Evolutionary conservation across 805 yeast genomes (phyloP).

Genomic region (Hermanozyma aechmeae): DNA sequence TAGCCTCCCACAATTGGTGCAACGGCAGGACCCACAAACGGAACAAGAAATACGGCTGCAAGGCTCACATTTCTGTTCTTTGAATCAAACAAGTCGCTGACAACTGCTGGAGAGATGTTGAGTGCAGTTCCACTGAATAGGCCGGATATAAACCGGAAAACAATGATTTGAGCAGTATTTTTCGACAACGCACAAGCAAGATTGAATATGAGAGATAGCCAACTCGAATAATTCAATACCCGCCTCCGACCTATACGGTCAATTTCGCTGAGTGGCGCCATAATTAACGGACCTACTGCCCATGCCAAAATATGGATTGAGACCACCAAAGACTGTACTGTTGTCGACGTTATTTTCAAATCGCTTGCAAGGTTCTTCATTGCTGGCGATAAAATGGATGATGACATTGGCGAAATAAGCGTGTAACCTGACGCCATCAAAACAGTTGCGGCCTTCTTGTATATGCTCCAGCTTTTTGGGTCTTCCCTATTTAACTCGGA

Average conservation of each 20-base stretch:
- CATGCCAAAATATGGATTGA: slow-evolving; percentile 30
- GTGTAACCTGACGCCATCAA: slow-evolving; percentile 26
- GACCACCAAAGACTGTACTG: slow-evolving; percentile 21
- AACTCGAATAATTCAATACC: slow-evolving; percentile 22
- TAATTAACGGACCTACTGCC: slow-evolving; percentile 30
- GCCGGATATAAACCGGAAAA: slow-evolving; percentile 27
- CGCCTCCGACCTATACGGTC: slow-evolving; percentile 27
- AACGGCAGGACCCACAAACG: slow-evolving; percentile 28
- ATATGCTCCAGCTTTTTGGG: slow-evolving; percentile 25
- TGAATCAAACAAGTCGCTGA: slow-evolving; percentile 28
- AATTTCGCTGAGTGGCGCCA: slow-evolving; percentile 30
- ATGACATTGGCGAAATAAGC: slow-evolving; percentile 31
- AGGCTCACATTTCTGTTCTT: slow-evolving; percentile 21
- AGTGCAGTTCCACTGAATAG: slow-evolving; percentile 29
- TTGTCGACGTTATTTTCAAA: slow-evolving; percentile 16
- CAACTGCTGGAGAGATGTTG: slow-evolving; percentile 30
- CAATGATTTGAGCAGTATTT: slow-evolving; percentile 22
- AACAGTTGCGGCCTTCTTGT: slow-evolving; percentile 13
- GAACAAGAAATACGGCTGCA: slow-evolving; percentile 29
- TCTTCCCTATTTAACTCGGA: too few species aligned
- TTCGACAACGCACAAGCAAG: slow-evolving; percentile 27
- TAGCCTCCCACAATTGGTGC: slow-evolving; percentile 30
- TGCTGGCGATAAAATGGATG: slow-evolving; percentile 32
- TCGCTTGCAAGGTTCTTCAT: slow-evolving; percentile 18
- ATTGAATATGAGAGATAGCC: slow-evolving; percentile 26